A percentile compares a stretch with the other conserved stretches of the same genome.
These are phyloP conservation scores for Trichosporon faecale DNA, from an alignment of 1,284 basidiomycete genomes.

Conservation along the genomic window DNA sequence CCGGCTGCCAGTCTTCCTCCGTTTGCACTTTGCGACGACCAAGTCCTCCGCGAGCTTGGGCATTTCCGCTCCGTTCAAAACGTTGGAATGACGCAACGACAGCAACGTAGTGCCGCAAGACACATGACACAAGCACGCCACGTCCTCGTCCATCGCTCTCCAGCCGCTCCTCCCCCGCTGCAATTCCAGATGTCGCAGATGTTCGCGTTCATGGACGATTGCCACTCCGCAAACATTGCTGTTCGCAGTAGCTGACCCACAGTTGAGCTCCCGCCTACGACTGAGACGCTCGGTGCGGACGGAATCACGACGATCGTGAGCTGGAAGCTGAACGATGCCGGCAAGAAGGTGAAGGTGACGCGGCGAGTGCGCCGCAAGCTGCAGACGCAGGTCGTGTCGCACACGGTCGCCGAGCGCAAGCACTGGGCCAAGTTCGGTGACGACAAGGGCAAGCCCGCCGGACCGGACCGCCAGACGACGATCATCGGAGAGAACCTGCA, in stretches of 20 bases:
- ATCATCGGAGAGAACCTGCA: conserved; percentile 89
- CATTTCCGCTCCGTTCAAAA: no score
- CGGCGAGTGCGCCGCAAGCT: conserved; percentile 81
- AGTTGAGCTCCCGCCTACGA: conserved; percentile 42
- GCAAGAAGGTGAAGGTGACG: conserved; percentile 88
- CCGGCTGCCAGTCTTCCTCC: background rate
- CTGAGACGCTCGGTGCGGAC: conserved; percentile 77
- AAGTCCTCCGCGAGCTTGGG: no score
- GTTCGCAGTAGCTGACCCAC: background rate
- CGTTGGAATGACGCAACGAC: no score
- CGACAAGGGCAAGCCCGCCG: conserved; percentile 82
- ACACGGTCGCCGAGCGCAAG: conserved; percentile 88
- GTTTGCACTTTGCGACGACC: background rate
- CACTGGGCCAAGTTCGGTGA: conserved; percentile 92
- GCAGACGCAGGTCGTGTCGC: conserved; percentile 89
- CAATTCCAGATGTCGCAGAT: background rate
- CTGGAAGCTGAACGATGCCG: conserved; percentile 83
- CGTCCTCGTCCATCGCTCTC: no score
- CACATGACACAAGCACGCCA: no score
- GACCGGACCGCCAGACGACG: conserved; percentile 91
- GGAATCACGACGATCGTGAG: conserved; percentile 83
- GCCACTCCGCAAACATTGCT: background rate
- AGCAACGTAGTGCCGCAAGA: no score
- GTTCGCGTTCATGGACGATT: background rate
- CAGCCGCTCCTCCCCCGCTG: no score